These are phyloP conservation scores for Ogataea polymorpha DNA, from an alignment of 805 yeast genomes.

Conservation along the genomic window DNA sequence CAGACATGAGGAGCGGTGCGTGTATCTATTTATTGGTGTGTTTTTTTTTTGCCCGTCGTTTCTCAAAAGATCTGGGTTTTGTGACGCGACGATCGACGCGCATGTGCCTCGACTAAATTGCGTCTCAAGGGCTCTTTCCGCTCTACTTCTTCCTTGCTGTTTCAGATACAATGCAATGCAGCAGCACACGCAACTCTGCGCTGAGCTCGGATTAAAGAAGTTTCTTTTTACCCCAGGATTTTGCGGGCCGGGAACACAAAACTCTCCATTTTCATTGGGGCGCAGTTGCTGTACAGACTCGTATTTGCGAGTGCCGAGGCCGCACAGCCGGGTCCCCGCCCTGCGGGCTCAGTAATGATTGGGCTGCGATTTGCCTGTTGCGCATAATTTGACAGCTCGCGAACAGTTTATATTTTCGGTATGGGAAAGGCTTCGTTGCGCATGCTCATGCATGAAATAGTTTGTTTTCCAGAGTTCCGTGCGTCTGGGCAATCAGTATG, in stretches of 20 bases:
- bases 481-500: background rate
- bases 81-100: slow-evolving; percentile 3
- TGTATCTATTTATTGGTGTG: background rate
- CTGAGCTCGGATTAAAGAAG: background rate
- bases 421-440: background rate
- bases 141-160: slow-evolving; percentile 3
- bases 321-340: background rate
- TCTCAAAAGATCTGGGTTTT: background rate
- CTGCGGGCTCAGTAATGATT: background rate
- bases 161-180: background rate
- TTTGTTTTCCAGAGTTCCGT: slow-evolving; percentile 1
- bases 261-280: background rate
- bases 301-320: background rate
- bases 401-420: background rate
- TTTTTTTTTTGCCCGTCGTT: background rate
- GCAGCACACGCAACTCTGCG: background rate
- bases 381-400: background rate
- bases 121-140: background rate
- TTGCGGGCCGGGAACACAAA: background rate
- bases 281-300: background rate
- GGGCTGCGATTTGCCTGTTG: background rate
- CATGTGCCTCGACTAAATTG: background rate
- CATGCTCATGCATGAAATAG: slow-evolving; percentile 3
- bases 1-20: slow-evolving; percentile 2
- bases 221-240: slow-evolving; percentile 1